These are phyloP conservation scores for Ogataea saltuana DNA, from an alignment of 805 yeast genomes.

Conservation along the genomic window DNA sequence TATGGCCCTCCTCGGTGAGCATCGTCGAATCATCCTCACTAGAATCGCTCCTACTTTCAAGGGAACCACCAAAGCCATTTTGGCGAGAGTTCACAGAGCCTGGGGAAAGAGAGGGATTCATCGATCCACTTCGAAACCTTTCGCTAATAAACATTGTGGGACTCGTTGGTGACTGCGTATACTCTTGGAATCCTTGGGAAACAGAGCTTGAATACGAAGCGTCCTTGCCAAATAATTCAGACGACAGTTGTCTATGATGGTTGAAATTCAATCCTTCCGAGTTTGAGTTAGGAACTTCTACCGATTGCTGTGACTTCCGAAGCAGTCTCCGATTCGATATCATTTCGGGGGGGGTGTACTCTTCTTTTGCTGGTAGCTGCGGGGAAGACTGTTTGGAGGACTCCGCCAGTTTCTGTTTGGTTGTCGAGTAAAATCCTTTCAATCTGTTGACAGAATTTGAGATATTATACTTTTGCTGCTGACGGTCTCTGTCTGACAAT, in stretches of 20 bases:
- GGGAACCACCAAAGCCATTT: not conserved
- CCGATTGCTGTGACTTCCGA: not conserved
- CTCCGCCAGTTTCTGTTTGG: constrained; percentile 33
- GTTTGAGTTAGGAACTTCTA: not conserved
- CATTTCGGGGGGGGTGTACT: constrained; percentile 60
- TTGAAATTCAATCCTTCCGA: not conserved
- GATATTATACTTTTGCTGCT: constrained; percentile 27
- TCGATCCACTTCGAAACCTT: constrained; percentile 18
- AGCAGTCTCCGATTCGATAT: constrained; percentile 52
- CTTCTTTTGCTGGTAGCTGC: constrained; percentile 11
- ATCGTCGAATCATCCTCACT: no score
- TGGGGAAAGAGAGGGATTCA: constrained; percentile 5
- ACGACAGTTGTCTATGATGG: constrained; percentile 10
- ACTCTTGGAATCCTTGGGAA: constrained; percentile 2
- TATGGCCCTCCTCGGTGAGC: no score
- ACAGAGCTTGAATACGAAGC: no score
- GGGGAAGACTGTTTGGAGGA: constrained; percentile 1
- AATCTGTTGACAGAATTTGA: constrained; percentile 55
- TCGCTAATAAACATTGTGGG: constrained; percentile 32
- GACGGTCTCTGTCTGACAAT: not conserved
- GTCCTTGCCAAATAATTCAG: constrained; percentile 6
- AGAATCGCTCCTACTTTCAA: no score
- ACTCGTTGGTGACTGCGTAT: constrained; percentile 16
- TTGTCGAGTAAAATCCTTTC: constrained; percentile 68
- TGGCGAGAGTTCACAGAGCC: constrained; percentile 4